Conservation (phyloP, 225 moss, liverwort and hornwort genomes). For the Marchantia polymorpha region DNA sequence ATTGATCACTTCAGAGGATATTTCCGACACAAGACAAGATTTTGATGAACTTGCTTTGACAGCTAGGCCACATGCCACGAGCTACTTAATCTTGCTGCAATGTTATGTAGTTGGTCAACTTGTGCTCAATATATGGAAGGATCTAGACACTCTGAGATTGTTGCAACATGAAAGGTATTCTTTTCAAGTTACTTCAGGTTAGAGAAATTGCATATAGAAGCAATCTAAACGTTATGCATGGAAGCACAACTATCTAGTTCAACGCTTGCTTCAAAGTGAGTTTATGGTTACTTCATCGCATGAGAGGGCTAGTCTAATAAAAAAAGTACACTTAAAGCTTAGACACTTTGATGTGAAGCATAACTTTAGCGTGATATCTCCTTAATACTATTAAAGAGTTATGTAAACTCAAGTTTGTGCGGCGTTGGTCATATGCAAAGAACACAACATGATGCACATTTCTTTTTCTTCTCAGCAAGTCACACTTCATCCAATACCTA, state of each 20-base stretch:
- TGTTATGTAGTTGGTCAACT: not conserved
- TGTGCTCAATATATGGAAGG: not conserved
- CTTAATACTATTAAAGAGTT: not conserved
- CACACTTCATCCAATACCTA: constrained; percentile 18
- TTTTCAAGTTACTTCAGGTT: not conserved
- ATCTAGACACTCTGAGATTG: not conserved
- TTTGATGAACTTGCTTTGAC: not conserved
- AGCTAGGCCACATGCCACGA: not conserved
- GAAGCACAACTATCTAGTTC: not conserved
- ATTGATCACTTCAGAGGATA: not conserved
- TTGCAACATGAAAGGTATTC: not conserved
- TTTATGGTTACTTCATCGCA: not conserved
- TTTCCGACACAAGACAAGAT: not conserved
- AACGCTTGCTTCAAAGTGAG: constrained; percentile 9
- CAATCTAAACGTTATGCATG: not conserved
- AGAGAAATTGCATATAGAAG: not conserved
- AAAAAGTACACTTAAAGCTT: constrained; percentile 13
- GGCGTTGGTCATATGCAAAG: not conserved
- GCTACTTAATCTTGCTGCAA: not conserved
- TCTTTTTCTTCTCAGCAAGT: not conserved
- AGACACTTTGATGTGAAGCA: constrained; percentile 18
- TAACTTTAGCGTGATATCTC: constrained; percentile 12
- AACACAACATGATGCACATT: constrained; percentile 1
- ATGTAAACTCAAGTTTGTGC: constrained; percentile 1
- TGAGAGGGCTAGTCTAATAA: not conserved